Evolutionary conservation across 2,329 filamentous ascomycete genomes (phyloP), one percentile per base, ranked within the genome.

Genomic region (Colletotrichum chlorophyti): DNA sequence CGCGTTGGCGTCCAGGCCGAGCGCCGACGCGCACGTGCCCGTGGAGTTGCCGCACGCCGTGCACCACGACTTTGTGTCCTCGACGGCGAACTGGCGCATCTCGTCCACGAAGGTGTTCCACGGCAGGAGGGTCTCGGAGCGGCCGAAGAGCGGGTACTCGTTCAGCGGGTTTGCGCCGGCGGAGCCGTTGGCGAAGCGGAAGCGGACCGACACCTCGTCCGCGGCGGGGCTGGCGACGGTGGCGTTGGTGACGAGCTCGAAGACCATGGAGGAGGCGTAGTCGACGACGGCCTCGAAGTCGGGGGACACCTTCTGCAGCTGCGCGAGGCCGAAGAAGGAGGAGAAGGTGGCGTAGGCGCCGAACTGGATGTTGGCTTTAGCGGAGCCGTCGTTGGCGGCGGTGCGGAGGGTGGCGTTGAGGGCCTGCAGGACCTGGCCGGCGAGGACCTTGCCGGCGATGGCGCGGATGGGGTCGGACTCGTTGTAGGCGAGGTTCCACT

Each of bases 401-500:
- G 21, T 43, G 10, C 26, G 11, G 29, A 83, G 73, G n/a, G 84
- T 80, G 38, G 70, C 67, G 70, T 83, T 81, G 48, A 88, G 79
- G 53, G 80, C 74, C 58, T 76, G 71, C 40, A 86, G 64, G 60
- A 87, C 73, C 69, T 86, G 79, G 38, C 78, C 82, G 2, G 82
- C 84, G 3, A 88, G 77, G 21, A 85, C 82, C 54, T 80, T 74
- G 61, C 84, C 85, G 3, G 81, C 78, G 63, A 88, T 79, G 65
- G 85, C 81, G 50, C 84, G 82, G 64, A 83, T 78, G 40, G 82
- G 77, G 67, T 93, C 91, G 74, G 86, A 89, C 63, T 78, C 74
- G 76, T 96, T 94, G 83, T 89, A 96, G 50, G 91, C 91, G 12
- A 95, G 85, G 68, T 88, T 89, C 79, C 84, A 96, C 73, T 97